phyloP scores from a whole-genome alignment of 2,329 filamentous ascomycete species.

The Gaeumannomyces sp. region DNA sequence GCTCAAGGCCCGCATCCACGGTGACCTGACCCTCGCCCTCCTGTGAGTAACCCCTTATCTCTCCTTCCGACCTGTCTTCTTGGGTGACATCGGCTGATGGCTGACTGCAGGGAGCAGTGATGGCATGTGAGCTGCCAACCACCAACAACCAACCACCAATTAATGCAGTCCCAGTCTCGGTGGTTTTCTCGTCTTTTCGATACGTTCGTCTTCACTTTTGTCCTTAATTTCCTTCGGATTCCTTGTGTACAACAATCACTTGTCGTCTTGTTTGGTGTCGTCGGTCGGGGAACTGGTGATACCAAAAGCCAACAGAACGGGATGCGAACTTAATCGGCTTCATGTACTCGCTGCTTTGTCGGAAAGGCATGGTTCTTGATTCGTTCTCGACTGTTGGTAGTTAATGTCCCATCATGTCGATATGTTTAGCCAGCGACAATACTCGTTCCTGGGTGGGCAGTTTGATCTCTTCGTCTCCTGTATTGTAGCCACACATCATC shows the following conservation, averaged over 20 bases:
- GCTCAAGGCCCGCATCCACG: constrained; percentile 72
- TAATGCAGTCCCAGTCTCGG: background rate
- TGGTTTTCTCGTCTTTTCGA: background rate
- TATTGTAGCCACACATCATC: background rate
- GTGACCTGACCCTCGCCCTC: constrained; percentile 66
- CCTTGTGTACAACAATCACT: background rate
- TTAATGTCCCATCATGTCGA: background rate
- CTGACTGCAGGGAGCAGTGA: constrained; percentile 12
- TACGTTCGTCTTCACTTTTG: background rate
- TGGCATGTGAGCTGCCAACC: constrained; percentile 9
- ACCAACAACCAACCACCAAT: background rate
- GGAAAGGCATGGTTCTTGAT: no score
- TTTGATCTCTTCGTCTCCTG: background rate
- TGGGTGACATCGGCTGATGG: constrained; percentile 2
- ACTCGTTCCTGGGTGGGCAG: background rate
- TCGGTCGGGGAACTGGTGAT: background rate
- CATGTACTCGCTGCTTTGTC: background rate
- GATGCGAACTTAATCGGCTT: background rate
- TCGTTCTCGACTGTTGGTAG: background rate
- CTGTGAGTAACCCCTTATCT: constrained; percentile 43
- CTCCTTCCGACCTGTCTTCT: background rate
- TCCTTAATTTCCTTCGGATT: background rate
- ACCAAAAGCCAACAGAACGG: background rate
- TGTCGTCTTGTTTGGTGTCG: background rate
- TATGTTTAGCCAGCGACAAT: background rate